Percentiles rank a stretch among this genome's conserved stretches.
Conservation (phyloP, 441 rosid genomes). For the Populus trichocarpa region DNA sequence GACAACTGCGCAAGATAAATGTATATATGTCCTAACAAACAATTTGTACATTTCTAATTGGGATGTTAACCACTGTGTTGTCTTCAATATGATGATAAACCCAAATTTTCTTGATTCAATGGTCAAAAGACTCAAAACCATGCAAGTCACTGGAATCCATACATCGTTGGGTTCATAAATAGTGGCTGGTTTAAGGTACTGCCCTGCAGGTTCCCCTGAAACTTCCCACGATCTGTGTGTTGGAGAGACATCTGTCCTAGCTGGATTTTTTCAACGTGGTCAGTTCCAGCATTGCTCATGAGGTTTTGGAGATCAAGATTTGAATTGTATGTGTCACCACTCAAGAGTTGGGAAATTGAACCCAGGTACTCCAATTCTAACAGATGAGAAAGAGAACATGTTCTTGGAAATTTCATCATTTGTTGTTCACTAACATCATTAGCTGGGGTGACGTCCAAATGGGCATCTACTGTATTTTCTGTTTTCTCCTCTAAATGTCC, state of each 20-base stretch:
- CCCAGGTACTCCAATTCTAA: conserved; percentile 61
- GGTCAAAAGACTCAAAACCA: not conserved
- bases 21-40: not conserved
- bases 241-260: conserved; percentile 18
- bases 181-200: conserved; percentile 40
- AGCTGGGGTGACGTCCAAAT: conserved; percentile 8
- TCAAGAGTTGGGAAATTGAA: conserved; percentile 49
- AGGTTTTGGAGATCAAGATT: conserved; percentile 31
- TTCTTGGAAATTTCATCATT: conserved; percentile 49
- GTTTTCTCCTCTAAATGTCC: conserved; percentile 34
- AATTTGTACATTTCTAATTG: no score
- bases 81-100: not conserved
- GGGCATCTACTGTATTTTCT: conserved; percentile 20
- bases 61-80: not conserved
- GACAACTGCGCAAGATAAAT: not conserved
- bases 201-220: conserved; percentile 28
- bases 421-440: conserved; percentile 25
- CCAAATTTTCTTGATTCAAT: not conserved
- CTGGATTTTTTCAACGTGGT: conserved; percentile 25
- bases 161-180: conserved; percentile 28
- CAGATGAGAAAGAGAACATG: conserved; percentile 54
- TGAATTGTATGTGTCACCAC: conserved; percentile 30
- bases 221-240: conserved; percentile 36
- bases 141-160: conserved; percentile 29
- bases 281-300: conserved; percentile 12